Evolutionary conservation across 2,329 filamentous ascomycete genomes (phyloP).

Genomic region (Cryphonectria radicalis): DNA sequence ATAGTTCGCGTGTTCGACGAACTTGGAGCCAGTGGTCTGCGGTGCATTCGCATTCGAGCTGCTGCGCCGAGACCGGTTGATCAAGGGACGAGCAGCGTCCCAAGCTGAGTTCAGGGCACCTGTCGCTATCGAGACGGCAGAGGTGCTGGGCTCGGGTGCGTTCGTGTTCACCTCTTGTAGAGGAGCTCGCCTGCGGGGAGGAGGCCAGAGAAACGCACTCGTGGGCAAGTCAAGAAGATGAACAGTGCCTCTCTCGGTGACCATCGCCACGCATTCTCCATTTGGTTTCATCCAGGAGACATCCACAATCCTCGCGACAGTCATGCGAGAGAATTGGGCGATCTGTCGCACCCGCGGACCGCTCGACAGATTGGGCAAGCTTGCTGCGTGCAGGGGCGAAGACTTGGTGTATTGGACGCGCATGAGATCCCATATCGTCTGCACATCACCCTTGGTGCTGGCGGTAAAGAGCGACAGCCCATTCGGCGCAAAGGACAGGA

Average conservation of each 20-base stretch:
- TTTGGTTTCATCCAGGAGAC: conserved; percentile 84
- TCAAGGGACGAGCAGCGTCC: conserved; percentile 66
- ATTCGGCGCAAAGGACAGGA: conserved; percentile 76
- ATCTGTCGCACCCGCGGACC: conserved; percentile 77
- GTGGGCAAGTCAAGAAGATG: conserved; percentile 88
- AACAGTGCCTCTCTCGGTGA: conserved; percentile 93
- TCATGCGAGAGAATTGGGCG: conserved; percentile 88
- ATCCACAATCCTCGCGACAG: conserved; percentile 87
- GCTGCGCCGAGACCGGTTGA: conserved; percentile 58
- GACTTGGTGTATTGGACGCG: conserved; percentile 65
- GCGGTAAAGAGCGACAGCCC: conserved; percentile 77
- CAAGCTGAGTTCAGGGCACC: conserved; percentile 73
- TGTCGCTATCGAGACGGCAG: conserved; percentile 71
- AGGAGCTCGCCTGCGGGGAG: conserved; percentile 60
- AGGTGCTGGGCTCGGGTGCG: conserved; percentile 52
- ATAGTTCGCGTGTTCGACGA: conserved; percentile 68
- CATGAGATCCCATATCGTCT: conserved; percentile 81
- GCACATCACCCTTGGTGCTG: conserved; percentile 81
- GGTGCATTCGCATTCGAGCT: conserved; percentile 44
- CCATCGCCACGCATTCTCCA: conserved; percentile 82
- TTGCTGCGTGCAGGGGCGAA: conserved; percentile 60
- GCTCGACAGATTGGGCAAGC: conserved; percentile 46
- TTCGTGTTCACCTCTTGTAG: conserved; percentile 51
- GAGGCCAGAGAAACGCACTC: conserved; percentile 86
- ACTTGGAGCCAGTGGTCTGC: conserved; percentile 47